Evolutionary conservation across 768 basidiomycete species (phyloP), one percentile per base, ranked within the genome.

Genomic region (Leccinum longicurvipes): DNA sequence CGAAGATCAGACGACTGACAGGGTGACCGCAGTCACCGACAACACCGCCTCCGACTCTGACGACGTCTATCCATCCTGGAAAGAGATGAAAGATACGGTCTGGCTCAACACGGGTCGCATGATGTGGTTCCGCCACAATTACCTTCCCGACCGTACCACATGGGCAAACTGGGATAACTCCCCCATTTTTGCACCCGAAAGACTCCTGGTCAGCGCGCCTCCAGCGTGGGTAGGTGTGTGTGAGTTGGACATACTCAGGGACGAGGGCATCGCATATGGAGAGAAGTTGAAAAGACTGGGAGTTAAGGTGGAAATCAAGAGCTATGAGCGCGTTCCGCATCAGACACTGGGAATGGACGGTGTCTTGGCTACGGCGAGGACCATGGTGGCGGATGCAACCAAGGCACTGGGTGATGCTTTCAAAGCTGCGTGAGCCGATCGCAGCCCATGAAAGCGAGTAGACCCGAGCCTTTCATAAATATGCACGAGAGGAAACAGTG

Each of bases 281-380:
- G 74, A 83, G 60, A 85, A 82, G 66, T 63, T 89, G 66, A 74
- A 62, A 57, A 63, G 69, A 21, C 74, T 74, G 8, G 86, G 85
- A 1, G 79, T 85, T 12, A 68, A 77, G 21, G 81, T 80, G 10
- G 78, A 85, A 45, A 70, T 79, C 1, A 77, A 77, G 63, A 72
- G 81, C 4, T 89, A 88, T 65, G 77, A 80, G 58, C 77, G 79
- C 11, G 66, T 49, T 5, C 83, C 86, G n/a, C 86, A 88, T 71
- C 84, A 84, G 0, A 79, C 85, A 36, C 81, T 89, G 80, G 82
- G 82, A 3, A 85, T 87, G 83, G 85, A 87, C 56, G 84, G 84
- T 10, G 56, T 57, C 21, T 25, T 67, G n/a, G 31, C 47, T 5
- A 46, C 55, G 4, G 53, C 55, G 21, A 66, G 47, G 48, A 55